These are phyloP conservation scores for Cornus suecica DNA, from an alignment of 148 eudicot genomes.

Conservation along the genomic window DNA sequence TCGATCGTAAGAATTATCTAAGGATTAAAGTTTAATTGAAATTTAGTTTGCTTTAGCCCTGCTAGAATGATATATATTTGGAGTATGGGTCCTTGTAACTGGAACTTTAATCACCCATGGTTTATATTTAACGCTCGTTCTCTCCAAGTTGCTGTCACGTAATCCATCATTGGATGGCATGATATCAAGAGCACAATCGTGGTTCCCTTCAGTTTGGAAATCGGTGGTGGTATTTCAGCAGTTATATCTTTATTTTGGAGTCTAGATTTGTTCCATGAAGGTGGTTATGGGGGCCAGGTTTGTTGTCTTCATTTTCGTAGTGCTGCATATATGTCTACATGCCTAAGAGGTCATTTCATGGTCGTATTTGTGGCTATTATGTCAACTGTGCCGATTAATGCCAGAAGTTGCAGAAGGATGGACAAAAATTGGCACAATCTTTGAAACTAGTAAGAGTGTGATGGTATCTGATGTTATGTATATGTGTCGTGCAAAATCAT, in stretches of 20 bases:
- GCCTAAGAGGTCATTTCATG: not conserved
- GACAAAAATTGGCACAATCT: slow-evolving; percentile 1
- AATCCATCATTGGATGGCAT: not conserved
- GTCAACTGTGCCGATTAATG: not conserved
- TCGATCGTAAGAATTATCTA: not conserved
- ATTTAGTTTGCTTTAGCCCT: slow-evolving; percentile 8
- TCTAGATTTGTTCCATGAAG: not conserved
- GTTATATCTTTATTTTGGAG: not conserved
- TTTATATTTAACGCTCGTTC: not conserved
- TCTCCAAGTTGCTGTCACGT: not conserved
- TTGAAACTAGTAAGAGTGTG: not conserved
- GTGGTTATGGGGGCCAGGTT: not conserved
- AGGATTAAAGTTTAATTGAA: not conserved
- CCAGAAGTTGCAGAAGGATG: not conserved
- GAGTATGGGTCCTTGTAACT: not conserved
- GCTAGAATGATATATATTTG: slow-evolving; percentile 1
- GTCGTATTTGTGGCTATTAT: not conserved
- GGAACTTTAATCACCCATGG: not conserved
- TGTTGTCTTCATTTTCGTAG: slow-evolving; percentile 10
- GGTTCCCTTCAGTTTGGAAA: not conserved
- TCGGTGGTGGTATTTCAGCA: not conserved
- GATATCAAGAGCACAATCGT: not conserved
- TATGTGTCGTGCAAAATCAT: not conserved
- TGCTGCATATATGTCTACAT: slow-evolving; percentile 3
- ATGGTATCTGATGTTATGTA: not conserved